phyloP scores from a whole-genome alignment of 768 basidiomycete genomes.

The Pisolithus marmoratus region DNA sequence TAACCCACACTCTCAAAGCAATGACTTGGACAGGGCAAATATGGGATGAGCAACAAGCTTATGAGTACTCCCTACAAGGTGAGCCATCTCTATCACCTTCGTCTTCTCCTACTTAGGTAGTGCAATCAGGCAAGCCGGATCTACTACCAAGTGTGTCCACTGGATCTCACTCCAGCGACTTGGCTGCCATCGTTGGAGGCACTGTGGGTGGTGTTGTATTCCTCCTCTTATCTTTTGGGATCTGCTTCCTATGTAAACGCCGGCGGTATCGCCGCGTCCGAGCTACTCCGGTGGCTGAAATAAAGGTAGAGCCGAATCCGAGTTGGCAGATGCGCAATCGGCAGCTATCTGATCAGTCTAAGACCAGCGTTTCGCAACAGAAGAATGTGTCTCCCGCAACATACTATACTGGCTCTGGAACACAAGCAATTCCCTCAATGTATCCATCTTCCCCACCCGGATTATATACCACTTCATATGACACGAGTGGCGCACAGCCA shows the following conservation, averaged over 20 bases:
- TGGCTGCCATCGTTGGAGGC: conserved; percentile 2
- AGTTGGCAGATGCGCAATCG: not conserved
- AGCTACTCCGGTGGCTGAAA: not conserved
- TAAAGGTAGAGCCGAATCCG: not conserved
- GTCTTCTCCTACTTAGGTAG: not conserved
- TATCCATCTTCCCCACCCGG: too few species aligned
- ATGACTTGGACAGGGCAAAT: not conserved
- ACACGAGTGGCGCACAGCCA: too few species aligned
- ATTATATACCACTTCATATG: too few species aligned
- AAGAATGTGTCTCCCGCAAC: not conserved
- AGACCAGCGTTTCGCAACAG: not conserved
- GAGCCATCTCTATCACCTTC: not conserved
- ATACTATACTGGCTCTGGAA: not conserved
- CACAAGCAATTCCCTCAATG: too few species aligned
- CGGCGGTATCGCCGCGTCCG: not conserved
- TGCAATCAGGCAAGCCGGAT: not conserved
- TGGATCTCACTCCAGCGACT: not conserved
- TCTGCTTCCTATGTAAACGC: conserved; percentile 1
- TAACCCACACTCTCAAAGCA: not conserved
- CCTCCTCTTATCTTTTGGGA: not conserved
- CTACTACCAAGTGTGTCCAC: not conserved
- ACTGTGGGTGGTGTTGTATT: not conserved
- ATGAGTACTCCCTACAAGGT: not conserved
- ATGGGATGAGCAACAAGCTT: not conserved
- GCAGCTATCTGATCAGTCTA: not conserved